phyloP scores from a whole-genome alignment of 192 early-diverging fungal genomes.

The Backusella westeae region DNA sequence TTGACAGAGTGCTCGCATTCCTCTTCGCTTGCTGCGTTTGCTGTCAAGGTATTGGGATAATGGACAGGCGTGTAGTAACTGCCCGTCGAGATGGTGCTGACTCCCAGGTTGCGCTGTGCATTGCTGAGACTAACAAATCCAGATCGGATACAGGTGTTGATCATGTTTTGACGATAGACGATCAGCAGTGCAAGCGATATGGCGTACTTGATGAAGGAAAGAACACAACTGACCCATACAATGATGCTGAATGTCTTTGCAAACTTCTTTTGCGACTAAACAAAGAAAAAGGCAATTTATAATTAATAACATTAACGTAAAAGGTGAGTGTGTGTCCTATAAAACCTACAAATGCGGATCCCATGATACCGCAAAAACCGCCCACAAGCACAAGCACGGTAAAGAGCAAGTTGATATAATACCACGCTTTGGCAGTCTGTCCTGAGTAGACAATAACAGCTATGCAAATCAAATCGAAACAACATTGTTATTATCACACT shows the following conservation, averaged over 20 bases:
- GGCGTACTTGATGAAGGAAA: conserved; percentile 21
- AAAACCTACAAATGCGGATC: conserved; percentile 15
- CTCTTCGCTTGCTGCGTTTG: neutral
- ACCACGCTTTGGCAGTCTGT: conserved; percentile 16
- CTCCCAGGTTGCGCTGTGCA: neutral
- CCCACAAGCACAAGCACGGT: conserved; percentile 11
- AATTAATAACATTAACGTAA: neutral
- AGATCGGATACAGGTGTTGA: conserved; percentile 17
- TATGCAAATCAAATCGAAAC: neutral
- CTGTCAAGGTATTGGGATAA: conserved; percentile 23
- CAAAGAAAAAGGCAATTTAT: neutral
- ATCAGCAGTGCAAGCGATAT: conserved; percentile 16
- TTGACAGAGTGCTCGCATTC: conserved; percentile 13
- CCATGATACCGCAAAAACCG: conserved; percentile 23
- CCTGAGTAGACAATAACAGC: conserved; percentile 21
- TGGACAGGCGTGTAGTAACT: conserved; percentile 19
- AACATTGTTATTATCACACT: neutral
- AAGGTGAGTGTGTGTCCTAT: neutral
- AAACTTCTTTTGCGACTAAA: conserved; percentile 19
- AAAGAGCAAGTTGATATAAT: conserved; percentile 20
- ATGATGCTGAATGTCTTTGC: conserved; percentile 18
- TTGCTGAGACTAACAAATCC: conserved; percentile 17
- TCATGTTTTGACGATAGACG: conserved; percentile 20
- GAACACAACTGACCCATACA: conserved; percentile 16
- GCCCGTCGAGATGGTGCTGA: conserved; percentile 3